phyloP scores from a whole-genome alignment of 2,329 filamentous ascomycete genomes.

The Thielaviopsis ethacetica region DNA sequence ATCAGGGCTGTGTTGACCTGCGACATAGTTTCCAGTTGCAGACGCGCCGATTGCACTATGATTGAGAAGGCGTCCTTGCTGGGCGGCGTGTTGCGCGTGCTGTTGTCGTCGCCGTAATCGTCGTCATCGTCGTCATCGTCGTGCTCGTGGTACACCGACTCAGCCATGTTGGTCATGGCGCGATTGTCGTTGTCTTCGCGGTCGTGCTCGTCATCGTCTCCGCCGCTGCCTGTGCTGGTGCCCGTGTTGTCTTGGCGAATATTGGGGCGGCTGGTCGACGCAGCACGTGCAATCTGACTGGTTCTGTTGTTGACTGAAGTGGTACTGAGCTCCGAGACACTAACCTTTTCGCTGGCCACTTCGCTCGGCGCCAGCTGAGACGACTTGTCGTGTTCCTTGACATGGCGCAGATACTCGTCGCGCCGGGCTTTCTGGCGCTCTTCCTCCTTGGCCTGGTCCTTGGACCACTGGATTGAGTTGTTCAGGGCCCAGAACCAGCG shows the following conservation, averaged over 20 bases:
- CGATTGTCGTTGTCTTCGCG: conserved; percentile 29
- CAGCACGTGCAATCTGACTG: conserved; percentile 16
- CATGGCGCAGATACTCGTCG: conserved; percentile 60
- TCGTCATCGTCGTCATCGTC: conserved; percentile 57
- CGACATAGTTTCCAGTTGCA: conserved; percentile 81
- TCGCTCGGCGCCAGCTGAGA: conserved; percentile 30
- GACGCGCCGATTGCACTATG: conserved; percentile 81
- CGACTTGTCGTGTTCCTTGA: conserved; percentile 54
- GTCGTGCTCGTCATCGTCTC: conserved; percentile 31
- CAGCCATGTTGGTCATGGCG: conserved; percentile 20
- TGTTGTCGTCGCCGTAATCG: conserved; percentile 56
- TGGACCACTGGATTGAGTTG: conserved; percentile 96
- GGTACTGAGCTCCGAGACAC: conserved; percentile 25
- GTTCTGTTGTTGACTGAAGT: conserved; percentile 6
- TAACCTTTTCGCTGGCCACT: conserved; percentile 34
- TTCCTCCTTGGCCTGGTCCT: conserved; percentile 90
- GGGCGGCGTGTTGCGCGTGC: conserved; percentile 57
- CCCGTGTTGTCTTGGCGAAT: conserved; percentile 13
- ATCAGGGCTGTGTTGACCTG: conserved; percentile 71
- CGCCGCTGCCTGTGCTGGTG: conserved; percentile 24
- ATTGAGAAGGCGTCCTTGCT: conserved; percentile 94
- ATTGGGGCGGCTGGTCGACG: conserved; percentile 6
- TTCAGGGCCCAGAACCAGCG: conserved; percentile 98
- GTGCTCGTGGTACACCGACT: conserved; percentile 23
- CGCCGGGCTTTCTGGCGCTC: conserved; percentile 58